A percentile compares a stretch with the other conserved stretches of the same genome.
These are phyloP conservation scores for Fomitopsis schrenkii DNA, from an alignment of 1,284 basidiomycete species.

Conservation along the genomic window DNA sequence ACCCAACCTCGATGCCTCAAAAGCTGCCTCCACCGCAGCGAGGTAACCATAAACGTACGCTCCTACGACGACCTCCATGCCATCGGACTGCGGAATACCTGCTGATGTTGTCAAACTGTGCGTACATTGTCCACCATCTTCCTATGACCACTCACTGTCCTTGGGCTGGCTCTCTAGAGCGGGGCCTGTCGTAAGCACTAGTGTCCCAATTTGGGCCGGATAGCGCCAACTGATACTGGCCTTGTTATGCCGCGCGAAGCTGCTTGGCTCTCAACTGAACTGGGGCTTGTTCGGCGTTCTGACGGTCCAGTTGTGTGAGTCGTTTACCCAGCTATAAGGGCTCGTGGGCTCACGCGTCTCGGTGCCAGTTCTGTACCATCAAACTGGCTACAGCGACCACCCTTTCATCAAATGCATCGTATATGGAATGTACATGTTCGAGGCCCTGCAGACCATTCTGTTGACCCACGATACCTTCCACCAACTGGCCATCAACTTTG, in stretches of 20 bases:
- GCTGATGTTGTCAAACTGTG: not conserved
- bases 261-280: conserved; percentile 19
- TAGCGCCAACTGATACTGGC: too few relatives aligned
- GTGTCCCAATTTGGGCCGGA: not conserved
- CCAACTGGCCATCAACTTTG: not conserved
- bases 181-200: not conserved
- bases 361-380: conserved; percentile 23
- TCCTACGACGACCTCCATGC: not conserved
- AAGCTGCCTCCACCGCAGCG: not conserved
- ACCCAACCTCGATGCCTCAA: too few relatives aligned
- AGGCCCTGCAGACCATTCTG: not conserved
- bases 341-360: not conserved
- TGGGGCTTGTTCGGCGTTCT: conserved; percentile 24
- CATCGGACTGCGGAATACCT: not conserved
- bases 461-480: not conserved
- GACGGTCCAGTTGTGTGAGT: conserved; percentile 17
- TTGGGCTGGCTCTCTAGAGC: not conserved
- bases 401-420: conserved; percentile 18
- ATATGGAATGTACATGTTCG: not conserved
- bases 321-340: too few relatives aligned
- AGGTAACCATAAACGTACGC: not conserved
- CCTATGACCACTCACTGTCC: not conserved
- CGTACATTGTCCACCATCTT: not conserved
- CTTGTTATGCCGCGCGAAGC: not conserved
- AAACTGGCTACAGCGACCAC: conserved; percentile 22